Evolutionary conservation across 169 alveolate species (phyloP), one percentile per base, ranked within the genome.

Genomic region (Plasmodium sp.): DNA sequence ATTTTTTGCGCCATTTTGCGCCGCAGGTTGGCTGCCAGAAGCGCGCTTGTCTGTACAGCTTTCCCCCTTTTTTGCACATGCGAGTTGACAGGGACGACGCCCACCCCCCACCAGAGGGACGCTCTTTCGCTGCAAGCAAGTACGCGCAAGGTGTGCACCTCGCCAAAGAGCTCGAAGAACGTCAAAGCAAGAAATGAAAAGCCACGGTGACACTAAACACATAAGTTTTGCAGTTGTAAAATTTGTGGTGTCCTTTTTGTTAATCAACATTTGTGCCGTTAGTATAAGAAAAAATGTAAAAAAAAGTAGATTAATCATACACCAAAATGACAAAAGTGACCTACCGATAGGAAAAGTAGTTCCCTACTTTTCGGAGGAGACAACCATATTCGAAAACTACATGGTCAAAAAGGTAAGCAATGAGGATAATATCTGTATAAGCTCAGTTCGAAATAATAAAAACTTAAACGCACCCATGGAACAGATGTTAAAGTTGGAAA

Each of bases 171-270:
- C 5, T 39, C 22, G 16, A 83, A 83, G 10, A 83, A 1, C 36
- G 81, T 10, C 22, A n/a, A 36, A 71, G 39, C 45, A n/a, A 36
- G 74, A 90, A 90, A 90, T 90, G 83, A 80, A 90, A 48, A 62
- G 16, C 1, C 41, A 36, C 33, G 31, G 27, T 41, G n/a, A 18
- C 51, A 90, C 31, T 62, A 56, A 72, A 72, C 77, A 45, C 73
- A 45, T 48, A 81, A 90, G 48, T 31, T 22, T 80, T 39, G 14
- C 71, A 43, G 22, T 51, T 27, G 31, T 58, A 80, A 79, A 74
- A 79, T 79, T 79, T n/a, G 56, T 58, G 48, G 31, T 27, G 18
- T 45, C 22, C 48, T 90, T 62, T 10, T 67, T 80, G 80, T 31
- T 90, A 79, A 81, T 80, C 81, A 58, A 80, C 12, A 27, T 80